These are phyloP conservation scores for Stagonosporopsis vannaccii DNA, from an alignment of 2,329 filamentous ascomycete species.

Conservation along the genomic window DNA sequence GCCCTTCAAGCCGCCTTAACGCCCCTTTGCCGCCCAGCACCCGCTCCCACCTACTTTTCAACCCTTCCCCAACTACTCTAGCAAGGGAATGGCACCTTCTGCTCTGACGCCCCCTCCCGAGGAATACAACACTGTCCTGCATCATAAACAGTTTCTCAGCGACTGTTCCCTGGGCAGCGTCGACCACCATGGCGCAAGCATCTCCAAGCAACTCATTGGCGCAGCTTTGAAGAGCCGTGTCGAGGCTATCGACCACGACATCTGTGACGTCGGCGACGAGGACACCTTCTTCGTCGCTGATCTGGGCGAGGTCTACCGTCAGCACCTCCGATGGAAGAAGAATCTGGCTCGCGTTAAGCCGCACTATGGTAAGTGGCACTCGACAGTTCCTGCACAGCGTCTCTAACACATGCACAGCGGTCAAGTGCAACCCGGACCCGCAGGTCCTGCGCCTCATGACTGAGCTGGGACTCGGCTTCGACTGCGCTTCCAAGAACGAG, in stretches of 20 bases:
- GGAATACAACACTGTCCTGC: constrained; percentile 52
- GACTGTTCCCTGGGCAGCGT: constrained; percentile 42
- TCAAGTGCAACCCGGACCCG: constrained; percentile 98
- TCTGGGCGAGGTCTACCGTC: constrained; percentile 97
- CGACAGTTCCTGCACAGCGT: not conserved
- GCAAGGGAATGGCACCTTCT: constrained; percentile 75
- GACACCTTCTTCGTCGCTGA: constrained; percentile 99
- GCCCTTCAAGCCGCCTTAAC: constrained; percentile 95
- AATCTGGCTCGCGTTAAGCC: constrained; percentile 91
- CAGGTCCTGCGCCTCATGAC: constrained; percentile 88
- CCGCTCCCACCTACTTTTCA: constrained; percentile 10
- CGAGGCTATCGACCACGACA: constrained; percentile 82
- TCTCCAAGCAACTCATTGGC: constrained; percentile 81
- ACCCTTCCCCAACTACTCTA: constrained; percentile 33
- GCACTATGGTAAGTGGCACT: constrained; percentile 79
- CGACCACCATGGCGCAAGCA: constrained; percentile 58
- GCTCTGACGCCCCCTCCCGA: constrained; percentile 59
- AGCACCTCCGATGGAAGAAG: constrained; percentile 97
- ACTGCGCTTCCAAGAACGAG: constrained; percentile 97
- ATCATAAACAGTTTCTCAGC: constrained; percentile 40
- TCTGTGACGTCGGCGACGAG: constrained; percentile 90
- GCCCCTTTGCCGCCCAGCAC: constrained; percentile 49
- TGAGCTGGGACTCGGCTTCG: constrained; percentile 90
- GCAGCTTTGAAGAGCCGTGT: constrained; percentile 87
- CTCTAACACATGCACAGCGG: constrained; percentile 64